These are phyloP conservation scores for Hygrophoropsis aurantiaca DNA, from an alignment of 768 basidiomycete species.

Conservation along the genomic window DNA sequence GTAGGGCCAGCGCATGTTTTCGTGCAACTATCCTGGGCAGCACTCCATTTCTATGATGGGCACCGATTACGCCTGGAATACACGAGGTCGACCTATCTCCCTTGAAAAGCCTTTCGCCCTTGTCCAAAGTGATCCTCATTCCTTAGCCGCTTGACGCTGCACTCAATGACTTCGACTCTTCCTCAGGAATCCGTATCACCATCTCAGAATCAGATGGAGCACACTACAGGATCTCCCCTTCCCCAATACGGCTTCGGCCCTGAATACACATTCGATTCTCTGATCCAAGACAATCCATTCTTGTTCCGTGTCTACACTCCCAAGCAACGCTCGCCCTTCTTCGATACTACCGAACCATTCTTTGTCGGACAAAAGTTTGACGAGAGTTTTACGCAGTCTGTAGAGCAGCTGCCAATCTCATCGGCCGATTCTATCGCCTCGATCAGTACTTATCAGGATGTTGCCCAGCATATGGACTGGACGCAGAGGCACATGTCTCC, in stretches of 20 bases:
- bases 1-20: slow-evolving; percentile 10
- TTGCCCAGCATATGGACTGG: slow-evolving; percentile 74
- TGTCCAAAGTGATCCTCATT: slow-evolving; percentile 7
- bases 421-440: slow-evolving; percentile 30
- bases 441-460: slow-evolving; percentile 55
- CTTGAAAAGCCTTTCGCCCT: slow-evolving; percentile 26
- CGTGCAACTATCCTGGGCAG: slow-evolving; percentile 5
- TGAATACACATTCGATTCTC: slow-evolving; percentile 58
- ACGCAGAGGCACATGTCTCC: slow-evolving; percentile 68
- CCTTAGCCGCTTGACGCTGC: slow-evolving; percentile 7
- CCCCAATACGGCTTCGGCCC: slow-evolving; percentile 76
- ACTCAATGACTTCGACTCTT: slow-evolving; percentile 22
- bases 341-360: slow-evolving; percentile 57
- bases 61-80: slow-evolving; percentile 31
- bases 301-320: slow-evolving; percentile 82
- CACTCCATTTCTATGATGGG: slow-evolving; percentile 19
- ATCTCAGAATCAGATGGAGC: slow-evolving; percentile 18
- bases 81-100: slow-evolving; percentile 24
- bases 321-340: slow-evolving; percentile 53
- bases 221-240: slow-evolving; percentile 31
- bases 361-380: slow-evolving; percentile 71
- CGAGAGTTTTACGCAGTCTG: slow-evolving; percentile 33
- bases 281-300: slow-evolving; percentile 66
- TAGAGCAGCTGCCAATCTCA: slow-evolving; percentile 39
- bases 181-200: slow-evolving; percentile 10